These are phyloP conservation scores for Emmonsiellopsis sp. DNA, from an alignment of 2,329 filamentous ascomycete species.

Conservation along the genomic window DNA sequence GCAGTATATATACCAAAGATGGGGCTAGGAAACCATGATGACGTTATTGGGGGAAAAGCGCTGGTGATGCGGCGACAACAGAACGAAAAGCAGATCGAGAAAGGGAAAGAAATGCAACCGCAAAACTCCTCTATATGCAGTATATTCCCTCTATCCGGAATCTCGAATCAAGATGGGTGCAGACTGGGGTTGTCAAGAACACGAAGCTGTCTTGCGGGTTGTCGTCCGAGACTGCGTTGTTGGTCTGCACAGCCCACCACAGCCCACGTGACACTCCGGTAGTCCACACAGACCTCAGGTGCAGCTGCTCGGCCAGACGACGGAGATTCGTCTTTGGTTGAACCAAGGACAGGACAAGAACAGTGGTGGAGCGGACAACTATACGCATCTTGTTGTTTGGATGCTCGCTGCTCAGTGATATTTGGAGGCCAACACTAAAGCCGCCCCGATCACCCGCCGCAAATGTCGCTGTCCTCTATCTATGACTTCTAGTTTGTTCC, in stretches of 20 bases:
- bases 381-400: too few relatives aligned
- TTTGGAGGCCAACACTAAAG: neutral
- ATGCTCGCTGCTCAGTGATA: too few relatives aligned
- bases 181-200: neutral
- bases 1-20: neutral
- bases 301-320: neutral
- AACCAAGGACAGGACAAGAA: neutral
- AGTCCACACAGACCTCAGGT: neutral
- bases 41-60: neutral
- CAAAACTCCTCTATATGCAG: too few relatives aligned
- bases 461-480: conserved; percentile 7
- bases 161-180: too few relatives aligned
- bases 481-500: conserved; percentile 15
- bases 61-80: too few relatives aligned
- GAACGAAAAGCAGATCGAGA: neutral
- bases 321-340: neutral
- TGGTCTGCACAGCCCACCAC: neutral
- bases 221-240: neutral
- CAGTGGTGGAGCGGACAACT: too few relatives aligned
- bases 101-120: neutral
- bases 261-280: neutral
- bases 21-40: neutral
- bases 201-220: neutral
- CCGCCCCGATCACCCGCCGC: neutral
- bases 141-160: too few relatives aligned